Evolutionary conservation across 257 asterid genomes (phyloP).

Genomic region (Solanum chmielewskii): DNA sequence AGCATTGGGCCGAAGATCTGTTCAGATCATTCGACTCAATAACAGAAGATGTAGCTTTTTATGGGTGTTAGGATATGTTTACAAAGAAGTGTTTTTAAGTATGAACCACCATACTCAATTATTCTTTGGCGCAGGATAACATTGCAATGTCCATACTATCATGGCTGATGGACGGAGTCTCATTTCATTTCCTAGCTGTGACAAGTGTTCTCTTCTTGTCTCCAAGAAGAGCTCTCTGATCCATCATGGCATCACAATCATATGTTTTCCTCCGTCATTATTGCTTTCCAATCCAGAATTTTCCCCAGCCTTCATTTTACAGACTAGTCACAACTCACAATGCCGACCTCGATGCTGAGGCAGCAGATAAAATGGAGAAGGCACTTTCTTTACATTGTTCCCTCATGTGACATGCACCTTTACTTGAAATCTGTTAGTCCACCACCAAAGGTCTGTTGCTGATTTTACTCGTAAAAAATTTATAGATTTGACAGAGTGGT

Average conservation of each 20-base stretch:
- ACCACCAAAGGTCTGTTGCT: slow-evolving; percentile 57
- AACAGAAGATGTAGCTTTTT: slow-evolving; percentile 18
- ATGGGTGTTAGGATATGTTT: slow-evolving; percentile 39
- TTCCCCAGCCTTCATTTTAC: slow-evolving; percentile 47
- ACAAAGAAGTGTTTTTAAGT: slow-evolving; percentile 23
- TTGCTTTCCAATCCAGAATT: slow-evolving; percentile 51
- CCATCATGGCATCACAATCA: slow-evolving; percentile 60
- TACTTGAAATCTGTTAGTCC: slow-evolving; percentile 54
- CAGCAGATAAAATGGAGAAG: slow-evolving; percentile 47
- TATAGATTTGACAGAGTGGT: slow-evolving; percentile 27
- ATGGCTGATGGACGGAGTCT: slow-evolving; percentile 56
- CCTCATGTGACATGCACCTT: slow-evolving; percentile 51
- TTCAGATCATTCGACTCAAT: slow-evolving; percentile 1
- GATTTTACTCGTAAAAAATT: slow-evolving; percentile 31
- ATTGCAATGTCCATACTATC: slow-evolving; percentile 36
- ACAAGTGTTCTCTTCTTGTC: slow-evolving; percentile 41
- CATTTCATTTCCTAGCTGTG: slow-evolving; percentile 57
- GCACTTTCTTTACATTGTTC: slow-evolving; percentile 37
- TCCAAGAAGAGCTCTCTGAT: slow-evolving; percentile 46
- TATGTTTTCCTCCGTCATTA: slow-evolving; percentile 41
- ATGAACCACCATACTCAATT: slow-evolving; percentile 51
- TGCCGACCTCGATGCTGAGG: slow-evolving; percentile 54
- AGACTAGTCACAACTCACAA: slow-evolving; percentile 27
- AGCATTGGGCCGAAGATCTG: slow-evolving; percentile 13
- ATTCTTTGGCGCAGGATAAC: slow-evolving; percentile 79